These are phyloP conservation scores for Clarkia xantiana DNA, from an alignment of 345 rosid genomes.

Conservation along the genomic window DNA sequence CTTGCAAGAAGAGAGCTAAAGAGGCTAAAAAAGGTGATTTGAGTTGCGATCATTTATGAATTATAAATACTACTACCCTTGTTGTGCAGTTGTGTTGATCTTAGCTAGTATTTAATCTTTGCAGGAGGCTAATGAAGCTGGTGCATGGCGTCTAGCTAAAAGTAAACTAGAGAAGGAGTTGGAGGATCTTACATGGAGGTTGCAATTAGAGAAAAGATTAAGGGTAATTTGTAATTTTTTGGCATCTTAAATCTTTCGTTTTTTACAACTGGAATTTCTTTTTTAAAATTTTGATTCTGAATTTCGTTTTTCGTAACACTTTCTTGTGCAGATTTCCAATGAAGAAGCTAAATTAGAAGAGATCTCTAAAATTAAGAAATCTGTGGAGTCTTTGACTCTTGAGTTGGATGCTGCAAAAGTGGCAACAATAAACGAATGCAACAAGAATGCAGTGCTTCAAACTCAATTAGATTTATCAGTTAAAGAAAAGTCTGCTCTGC, in stretches of 20 bases:
- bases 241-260: slow-evolving; percentile 1
- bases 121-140: slow-evolving; percentile 91
- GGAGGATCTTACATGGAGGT: slow-evolving; percentile 87
- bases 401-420: slow-evolving; percentile 90
- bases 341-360: slow-evolving; percentile 66
- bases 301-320: slow-evolving; percentile 8
- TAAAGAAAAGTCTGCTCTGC: slow-evolving; percentile 64
- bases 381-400: slow-evolving; percentile 60
- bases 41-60: not conserved
- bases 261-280: not conserved
- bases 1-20: slow-evolving; percentile 70
- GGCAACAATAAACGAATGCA: slow-evolving; percentile 72
- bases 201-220: slow-evolving; percentile 77
- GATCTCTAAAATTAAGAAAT: slow-evolving; percentile 59
- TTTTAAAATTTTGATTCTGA: too few species aligned
- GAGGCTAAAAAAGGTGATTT: slow-evolving; percentile 55
- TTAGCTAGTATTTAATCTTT: slow-evolving; percentile 1
- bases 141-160: slow-evolving; percentile 89
- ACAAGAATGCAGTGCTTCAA: slow-evolving; percentile 75
- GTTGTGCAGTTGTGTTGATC: not conserved
- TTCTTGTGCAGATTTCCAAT: slow-evolving; percentile 50
- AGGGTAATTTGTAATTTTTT: slow-evolving; percentile 40
- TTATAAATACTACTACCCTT: not conserved
- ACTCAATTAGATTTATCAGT: slow-evolving; percentile 60
- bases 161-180: slow-evolving; percentile 84